phyloP scores from a whole-genome alignment of 108 stramenopile species.

The Mediolabrus comicus region DNA sequence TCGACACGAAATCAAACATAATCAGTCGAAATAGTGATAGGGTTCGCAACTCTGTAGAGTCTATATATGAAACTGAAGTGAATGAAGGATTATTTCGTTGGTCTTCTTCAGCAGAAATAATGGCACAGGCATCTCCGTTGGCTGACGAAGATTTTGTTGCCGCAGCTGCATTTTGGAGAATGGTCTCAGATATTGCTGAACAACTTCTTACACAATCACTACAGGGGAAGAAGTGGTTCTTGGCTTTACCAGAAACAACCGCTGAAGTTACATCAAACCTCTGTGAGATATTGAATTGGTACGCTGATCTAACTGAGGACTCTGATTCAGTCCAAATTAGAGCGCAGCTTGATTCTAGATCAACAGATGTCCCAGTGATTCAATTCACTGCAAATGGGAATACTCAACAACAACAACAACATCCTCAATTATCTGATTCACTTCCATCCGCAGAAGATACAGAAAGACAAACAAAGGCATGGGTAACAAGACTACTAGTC shows the following conservation, averaged over 20 bases:
- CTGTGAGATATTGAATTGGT: conserved; percentile 48
- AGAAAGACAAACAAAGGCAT: conserved; percentile 62
- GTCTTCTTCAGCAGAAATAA: neutral
- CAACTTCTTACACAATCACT: neutral
- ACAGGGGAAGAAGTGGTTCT: conserved; percentile 8
- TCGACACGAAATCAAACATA: neutral
- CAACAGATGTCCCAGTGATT: conserved; percentile 9
- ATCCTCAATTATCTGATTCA: neutral
- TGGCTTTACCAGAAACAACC: conserved; percentile 41
- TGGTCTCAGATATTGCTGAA: conserved; percentile 32
- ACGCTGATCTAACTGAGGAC: conserved; percentile 18
- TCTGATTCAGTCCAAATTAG: conserved; percentile 1
- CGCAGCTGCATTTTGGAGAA: conserved; percentile 41
- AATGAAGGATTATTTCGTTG: conserved; percentile 2
- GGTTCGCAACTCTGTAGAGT: conserved; percentile 6
- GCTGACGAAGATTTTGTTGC: conserved; percentile 41
- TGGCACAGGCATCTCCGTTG: neutral
- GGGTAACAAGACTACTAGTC: conserved; percentile 76
- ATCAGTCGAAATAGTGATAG: neutral
- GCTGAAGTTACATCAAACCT: conserved; percentile 22
- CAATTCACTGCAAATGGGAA: conserved; percentile 6
- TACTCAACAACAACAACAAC: conserved; percentile 2
- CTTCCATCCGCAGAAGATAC: conserved; percentile 30
- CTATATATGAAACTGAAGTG: conserved; percentile 2
- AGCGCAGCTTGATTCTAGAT: conserved; percentile 44